These are phyloP conservation scores for Russula emetica DNA, from an alignment of 768 basidiomycete genomes.

Conservation along the genomic window DNA sequence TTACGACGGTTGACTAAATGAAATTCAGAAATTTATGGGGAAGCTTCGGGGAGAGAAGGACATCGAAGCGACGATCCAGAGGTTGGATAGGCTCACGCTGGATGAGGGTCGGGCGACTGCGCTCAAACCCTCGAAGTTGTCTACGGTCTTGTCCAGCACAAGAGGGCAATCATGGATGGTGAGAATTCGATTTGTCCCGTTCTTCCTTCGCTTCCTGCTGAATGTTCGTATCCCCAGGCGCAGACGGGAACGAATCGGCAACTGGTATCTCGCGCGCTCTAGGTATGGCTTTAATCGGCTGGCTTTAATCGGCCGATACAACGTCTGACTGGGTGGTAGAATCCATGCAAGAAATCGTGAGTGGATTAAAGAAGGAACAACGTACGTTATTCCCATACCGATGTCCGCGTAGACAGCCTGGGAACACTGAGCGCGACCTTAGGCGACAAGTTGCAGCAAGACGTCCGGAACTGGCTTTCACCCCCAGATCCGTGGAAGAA, in stretches of 20 bases:
- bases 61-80: neutral
- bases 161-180: slow-evolving; percentile 7
- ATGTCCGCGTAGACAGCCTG: no score
- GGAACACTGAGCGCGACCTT: neutral
- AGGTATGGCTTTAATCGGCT: neutral
- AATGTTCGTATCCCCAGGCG: no score
- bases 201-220: neutral
- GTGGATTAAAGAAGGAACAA: neutral
- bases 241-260: neutral
- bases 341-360: neutral
- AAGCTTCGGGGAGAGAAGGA: slow-evolving; percentile 10
- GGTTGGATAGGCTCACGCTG: slow-evolving; percentile 1
- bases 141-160: neutral
- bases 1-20: neutral
- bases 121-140: slow-evolving; percentile 6
- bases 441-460: neutral
- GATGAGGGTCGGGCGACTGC: slow-evolving; percentile 2
- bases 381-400: neutral
- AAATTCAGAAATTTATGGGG: neutral
- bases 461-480: neutral
- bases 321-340: neutral
- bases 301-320: no score
- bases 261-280: neutral
- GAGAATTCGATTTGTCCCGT: neutral
- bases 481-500: slow-evolving; percentile 13